phyloP scores from a whole-genome alignment of 2,329 filamentous ascomycete genomes.

The Tolypocladium ophioglossoides region DNA sequence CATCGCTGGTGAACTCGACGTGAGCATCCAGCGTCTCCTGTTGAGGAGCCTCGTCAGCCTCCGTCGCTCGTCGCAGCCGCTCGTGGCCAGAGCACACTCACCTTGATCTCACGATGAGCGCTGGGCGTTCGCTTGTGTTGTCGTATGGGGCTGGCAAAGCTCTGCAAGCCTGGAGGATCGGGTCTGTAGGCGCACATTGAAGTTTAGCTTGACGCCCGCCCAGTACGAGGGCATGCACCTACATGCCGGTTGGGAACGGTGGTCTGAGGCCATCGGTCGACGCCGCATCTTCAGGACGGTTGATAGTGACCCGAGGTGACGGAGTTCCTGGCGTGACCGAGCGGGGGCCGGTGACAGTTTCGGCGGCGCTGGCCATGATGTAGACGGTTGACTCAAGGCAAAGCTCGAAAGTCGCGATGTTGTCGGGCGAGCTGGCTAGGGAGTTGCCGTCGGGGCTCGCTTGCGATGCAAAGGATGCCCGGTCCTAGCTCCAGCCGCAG shows the following conservation, averaged over 20 bases:
- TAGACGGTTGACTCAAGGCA: not conserved
- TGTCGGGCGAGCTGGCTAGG: not conserved
- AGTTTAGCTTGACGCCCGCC: not conserved
- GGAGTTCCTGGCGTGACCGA: not conserved
- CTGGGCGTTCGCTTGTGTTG: conserved; percentile 49
- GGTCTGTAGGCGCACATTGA: conserved; percentile 23
- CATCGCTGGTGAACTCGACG: conserved; percentile 77
- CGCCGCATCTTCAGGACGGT: conserved; percentile 12
- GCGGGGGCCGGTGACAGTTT: not conserved
- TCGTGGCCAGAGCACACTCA: conserved; percentile 12
- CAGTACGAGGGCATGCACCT: conserved; percentile 16
- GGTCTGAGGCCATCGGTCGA: conserved; percentile 8
- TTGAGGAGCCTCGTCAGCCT: not conserved
- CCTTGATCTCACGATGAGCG: conserved; percentile 47
- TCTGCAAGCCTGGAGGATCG: conserved; percentile 26
- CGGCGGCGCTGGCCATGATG: not conserved
- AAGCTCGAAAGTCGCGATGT: not conserved
- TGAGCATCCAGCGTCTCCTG: conserved; percentile 88
- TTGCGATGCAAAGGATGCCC: not conserved
- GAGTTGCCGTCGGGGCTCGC: not conserved
- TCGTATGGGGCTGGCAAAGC: conserved; percentile 42
- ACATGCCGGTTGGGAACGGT: conserved; percentile 27
- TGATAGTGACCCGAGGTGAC: conserved; percentile 19
- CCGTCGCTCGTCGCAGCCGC: not conserved
- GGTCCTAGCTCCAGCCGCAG: not conserved